Evolutionary conservation across 1,139 yeast species (phyloP).

Genomic region (Geotrichum europaeum): DNA sequence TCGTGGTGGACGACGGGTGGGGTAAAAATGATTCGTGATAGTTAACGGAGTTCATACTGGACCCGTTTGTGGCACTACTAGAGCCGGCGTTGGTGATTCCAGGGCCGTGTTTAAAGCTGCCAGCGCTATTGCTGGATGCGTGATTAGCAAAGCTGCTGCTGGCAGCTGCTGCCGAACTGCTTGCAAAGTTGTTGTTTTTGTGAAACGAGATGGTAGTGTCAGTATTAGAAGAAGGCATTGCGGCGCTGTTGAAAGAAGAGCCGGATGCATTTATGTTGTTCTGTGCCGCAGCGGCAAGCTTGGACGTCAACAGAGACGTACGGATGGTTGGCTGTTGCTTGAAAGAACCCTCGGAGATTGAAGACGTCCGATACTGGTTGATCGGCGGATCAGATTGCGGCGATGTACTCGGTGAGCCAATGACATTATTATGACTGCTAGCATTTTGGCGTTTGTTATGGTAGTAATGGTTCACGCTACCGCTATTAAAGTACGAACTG

Average conservation of each 20-base stretch:
- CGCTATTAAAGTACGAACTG: conserved; percentile 5
- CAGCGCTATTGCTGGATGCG: conserved; percentile 1
- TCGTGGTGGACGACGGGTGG: conserved; percentile 28
- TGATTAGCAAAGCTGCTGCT: conserved; percentile 12
- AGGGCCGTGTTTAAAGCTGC: neutral
- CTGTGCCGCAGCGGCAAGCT: conserved; percentile 27
- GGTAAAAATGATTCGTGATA: conserved; percentile 24
- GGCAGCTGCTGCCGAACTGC: neutral
- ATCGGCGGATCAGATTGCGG: conserved; percentile 15
- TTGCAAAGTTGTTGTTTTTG: conserved; percentile 4
- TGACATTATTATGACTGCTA: conserved; percentile 3
- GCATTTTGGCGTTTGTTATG: conserved; percentile 5
- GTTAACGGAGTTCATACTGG: conserved; percentile 6
- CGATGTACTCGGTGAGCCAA: conserved; percentile 6
- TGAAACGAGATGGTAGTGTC: neutral
- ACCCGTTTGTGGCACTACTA: neutral
- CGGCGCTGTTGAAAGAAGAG: conserved; percentile 14
- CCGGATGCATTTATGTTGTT: conserved; percentile 26
- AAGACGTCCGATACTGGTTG: conserved; percentile 6
- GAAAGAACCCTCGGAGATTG: conserved; percentile 5
- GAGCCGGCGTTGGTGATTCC: neutral
- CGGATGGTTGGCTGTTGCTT: conserved; percentile 18
- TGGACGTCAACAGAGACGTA: conserved; percentile 22
- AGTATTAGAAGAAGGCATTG: conserved; percentile 8
- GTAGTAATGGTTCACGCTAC: neutral